These are phyloP conservation scores for Geotrichum klebahnii DNA, from an alignment of 1,139 yeast species.

Conservation along the genomic window DNA sequence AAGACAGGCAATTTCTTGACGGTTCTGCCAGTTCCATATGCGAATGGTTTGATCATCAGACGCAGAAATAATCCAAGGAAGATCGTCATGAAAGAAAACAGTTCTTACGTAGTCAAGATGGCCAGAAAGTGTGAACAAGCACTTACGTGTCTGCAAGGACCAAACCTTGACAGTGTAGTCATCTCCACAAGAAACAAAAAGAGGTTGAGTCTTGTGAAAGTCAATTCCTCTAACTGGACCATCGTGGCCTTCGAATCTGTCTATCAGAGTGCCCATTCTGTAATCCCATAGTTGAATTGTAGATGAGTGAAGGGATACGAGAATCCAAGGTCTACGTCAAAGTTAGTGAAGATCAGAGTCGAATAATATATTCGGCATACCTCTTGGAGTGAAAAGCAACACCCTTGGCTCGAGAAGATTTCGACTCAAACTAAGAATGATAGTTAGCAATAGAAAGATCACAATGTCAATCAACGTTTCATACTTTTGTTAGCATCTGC, in stretches of 20 bases:
- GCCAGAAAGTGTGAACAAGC: constrained; percentile 81
- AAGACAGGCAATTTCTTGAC: constrained; percentile 93
- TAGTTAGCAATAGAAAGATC: constrained; percentile 7
- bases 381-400: constrained; percentile 95
- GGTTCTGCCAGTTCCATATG: constrained; percentile 99
- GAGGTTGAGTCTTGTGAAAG: constrained; percentile 96
- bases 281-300: constrained; percentile 98
- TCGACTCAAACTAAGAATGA: constrained; percentile 73
- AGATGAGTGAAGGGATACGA: constrained; percentile 90
- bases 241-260: constrained; percentile 94
- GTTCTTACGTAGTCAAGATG: constrained; percentile 95
- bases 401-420: constrained; percentile 97
- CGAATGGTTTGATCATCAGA: constrained; percentile 98
- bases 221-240: constrained; percentile 96
- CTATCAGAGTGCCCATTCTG: constrained; percentile 97
- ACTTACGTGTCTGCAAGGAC: constrained; percentile 88
- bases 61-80: constrained; percentile 95
- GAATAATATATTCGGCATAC: constrained; percentile 33
- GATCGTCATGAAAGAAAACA: constrained; percentile 89
- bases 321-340: constrained; percentile 78
- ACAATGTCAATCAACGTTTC: constrained; percentile 25
- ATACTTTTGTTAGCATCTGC: constrained; percentile 90
- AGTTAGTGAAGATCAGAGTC: background rate
- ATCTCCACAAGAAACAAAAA: constrained; percentile 96
- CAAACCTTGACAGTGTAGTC: constrained; percentile 94